These are phyloP conservation scores for Termitomyces sp. DNA, from an alignment of 768 basidiomycete genomes.

Conservation along the genomic window DNA sequence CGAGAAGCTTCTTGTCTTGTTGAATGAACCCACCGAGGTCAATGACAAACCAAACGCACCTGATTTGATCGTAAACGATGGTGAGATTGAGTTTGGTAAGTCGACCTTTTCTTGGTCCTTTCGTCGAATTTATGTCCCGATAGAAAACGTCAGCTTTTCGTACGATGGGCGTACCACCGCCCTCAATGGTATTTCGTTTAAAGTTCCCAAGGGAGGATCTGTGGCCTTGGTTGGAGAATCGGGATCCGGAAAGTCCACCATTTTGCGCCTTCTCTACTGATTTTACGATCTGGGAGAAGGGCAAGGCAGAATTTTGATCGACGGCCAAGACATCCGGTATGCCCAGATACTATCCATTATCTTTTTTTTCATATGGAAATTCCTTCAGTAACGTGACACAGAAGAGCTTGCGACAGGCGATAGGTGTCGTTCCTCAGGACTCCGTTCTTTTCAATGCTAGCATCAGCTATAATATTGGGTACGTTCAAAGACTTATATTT, in stretches of 20 bases:
- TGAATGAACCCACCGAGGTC: conserved; percentile 82
- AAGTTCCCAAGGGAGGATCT: conserved; percentile 79
- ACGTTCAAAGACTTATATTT: not conserved
- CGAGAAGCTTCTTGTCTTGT: conserved; percentile 76
- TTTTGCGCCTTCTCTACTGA: conserved; percentile 83
- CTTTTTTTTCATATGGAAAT: not conserved
- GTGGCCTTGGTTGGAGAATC: conserved; percentile 89
- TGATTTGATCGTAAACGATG: conserved; percentile 65
- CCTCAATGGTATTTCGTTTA: conserved; percentile 80
- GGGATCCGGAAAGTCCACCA: conserved; percentile 80
- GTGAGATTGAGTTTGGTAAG: conserved; percentile 85
- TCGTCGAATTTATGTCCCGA: not conserved
- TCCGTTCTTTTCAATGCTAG: conserved; percentile 68
- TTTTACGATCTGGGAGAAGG: conserved; percentile 89
- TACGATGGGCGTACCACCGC: conserved; percentile 73
- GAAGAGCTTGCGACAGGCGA: conserved; percentile 68
- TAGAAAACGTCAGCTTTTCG: conserved; percentile 84
- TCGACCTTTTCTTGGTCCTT: not conserved
- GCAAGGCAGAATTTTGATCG: conserved; percentile 75
- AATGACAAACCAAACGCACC: conserved; percentile 75
- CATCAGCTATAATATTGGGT: conserved; percentile 74
- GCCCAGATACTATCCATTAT: not conserved
- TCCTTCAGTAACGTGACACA: conserved; percentile 71
- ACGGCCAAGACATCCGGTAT: conserved; percentile 76
- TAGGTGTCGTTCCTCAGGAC: conserved; percentile 92